phyloP scores from a whole-genome alignment of 352 stramenopile species.

The Plasmopara muralis region DNA sequence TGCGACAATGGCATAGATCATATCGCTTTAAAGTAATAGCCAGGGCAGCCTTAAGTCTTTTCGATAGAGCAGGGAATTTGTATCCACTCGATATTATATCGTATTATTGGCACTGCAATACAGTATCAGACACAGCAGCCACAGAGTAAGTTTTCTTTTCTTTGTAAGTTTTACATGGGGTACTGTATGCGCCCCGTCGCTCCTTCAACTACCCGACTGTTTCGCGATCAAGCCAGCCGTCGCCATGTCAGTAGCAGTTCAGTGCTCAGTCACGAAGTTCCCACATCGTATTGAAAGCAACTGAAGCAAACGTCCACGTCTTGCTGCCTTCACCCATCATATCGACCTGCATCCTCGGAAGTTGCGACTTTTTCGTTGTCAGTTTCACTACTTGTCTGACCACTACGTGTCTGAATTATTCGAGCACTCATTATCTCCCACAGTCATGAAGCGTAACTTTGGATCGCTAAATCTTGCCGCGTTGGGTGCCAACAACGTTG shows the following conservation, averaged over 20 bases:
- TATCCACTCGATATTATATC: no score
- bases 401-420: slow-evolving; percentile 5
- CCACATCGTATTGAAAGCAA: slow-evolving; percentile 30
- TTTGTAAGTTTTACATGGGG: slow-evolving; percentile 7
- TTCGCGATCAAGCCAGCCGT: slow-evolving; percentile 17
- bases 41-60: no score
- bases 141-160: no score
- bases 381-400: slow-evolving; percentile 3
- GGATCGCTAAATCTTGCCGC: slow-evolving; percentile 48
- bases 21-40: no score
- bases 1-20: no score
- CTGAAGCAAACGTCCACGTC: slow-evolving; percentile 3
- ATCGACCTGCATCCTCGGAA: background rate
- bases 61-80: no score
- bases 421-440: background rate
- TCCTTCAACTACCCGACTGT: slow-evolving; percentile 16
- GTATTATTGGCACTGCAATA: no score
- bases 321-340: slow-evolving; percentile 9
- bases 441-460: slow-evolving; percentile 45
- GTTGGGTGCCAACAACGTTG: slow-evolving; percentile 15
- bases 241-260: slow-evolving; percentile 7
- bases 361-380: background rate
- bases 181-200: slow-evolving; percentile 8
- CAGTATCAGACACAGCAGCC: no score
- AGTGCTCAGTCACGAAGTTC: slow-evolving; percentile 27